These are phyloP conservation scores for Marasmius tenuissimus DNA, from an alignment of 1,284 basidiomycete genomes.

Conservation along the genomic window DNA sequence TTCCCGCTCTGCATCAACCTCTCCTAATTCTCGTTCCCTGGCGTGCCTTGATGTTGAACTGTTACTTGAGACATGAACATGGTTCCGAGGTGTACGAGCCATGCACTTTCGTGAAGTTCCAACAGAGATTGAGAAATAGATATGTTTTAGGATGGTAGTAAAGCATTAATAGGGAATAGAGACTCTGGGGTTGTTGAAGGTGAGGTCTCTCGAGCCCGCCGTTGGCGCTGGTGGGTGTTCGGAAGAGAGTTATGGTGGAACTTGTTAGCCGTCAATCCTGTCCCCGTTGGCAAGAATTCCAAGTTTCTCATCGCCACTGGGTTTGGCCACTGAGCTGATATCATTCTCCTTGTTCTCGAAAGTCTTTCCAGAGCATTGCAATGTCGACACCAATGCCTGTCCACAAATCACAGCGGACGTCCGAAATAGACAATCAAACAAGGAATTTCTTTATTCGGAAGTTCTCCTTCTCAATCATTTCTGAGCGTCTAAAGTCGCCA, in stretches of 20 bases:
- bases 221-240: neutral
- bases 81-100: neutral
- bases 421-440: neutral
- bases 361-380: too few species aligned
- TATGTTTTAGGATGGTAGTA: neutral
- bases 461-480: too few species aligned
- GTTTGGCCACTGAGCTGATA: too few species aligned
- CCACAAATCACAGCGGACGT: neutral
- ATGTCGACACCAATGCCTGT: too few species aligned
- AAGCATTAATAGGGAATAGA: neutral
- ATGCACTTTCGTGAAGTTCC: neutral
- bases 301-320: too few species aligned
- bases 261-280: neutral
- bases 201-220: neutral
- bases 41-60: neutral
- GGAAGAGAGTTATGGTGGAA: neutral
- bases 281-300: too few species aligned
- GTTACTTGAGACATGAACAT: neutral
- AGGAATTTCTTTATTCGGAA: neutral
- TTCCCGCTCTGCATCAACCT: neutral
- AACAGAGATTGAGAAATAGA: neutral
- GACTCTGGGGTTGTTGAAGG: too few species aligned
- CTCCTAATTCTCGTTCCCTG: neutral
- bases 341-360: too few species aligned
- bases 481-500: too few species aligned